A percentile compares a stretch with the other conserved stretches of the same genome.
These are phyloP conservation scores for Suillus cothurnatus DNA, from an alignment of 768 basidiomycete genomes.

Conservation along the genomic window DNA sequence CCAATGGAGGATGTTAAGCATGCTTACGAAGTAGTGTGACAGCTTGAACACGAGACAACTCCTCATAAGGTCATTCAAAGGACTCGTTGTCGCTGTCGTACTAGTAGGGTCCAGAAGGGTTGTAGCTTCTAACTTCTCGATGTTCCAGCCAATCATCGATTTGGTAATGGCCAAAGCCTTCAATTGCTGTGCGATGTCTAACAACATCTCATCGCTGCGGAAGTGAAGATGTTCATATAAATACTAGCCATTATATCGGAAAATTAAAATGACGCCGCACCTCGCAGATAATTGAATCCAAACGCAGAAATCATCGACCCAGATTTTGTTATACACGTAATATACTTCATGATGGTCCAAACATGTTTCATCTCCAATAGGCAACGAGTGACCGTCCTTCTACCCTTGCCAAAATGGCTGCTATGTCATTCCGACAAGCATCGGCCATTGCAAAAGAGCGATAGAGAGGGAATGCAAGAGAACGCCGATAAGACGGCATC, in stretches of 20 bases:
- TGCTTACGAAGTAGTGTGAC: background rate
- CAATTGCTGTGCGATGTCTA: slow-evolving; percentile 47
- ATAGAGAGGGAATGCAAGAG: slow-evolving; percentile 76
- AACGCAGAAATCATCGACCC: slow-evolving; percentile 84
- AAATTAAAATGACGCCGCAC: slow-evolving; percentile 41
- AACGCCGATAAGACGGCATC: slow-evolving; percentile 69
- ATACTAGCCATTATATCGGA: background rate
- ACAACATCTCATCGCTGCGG: slow-evolving; percentile 58
- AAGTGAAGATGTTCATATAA: slow-evolving; percentile 8
- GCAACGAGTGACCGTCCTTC: slow-evolving; percentile 61
- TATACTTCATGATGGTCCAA: slow-evolving; percentile 85
- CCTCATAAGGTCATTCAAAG: slow-evolving; percentile 32
- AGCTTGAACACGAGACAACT: background rate
- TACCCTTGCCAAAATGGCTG: slow-evolving; percentile 59
- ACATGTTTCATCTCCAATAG: slow-evolving; percentile 73
- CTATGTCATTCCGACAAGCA: slow-evolving; percentile 66
- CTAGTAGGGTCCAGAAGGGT: slow-evolving; percentile 40
- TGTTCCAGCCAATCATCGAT: slow-evolving; percentile 63
- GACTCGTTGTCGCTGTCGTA: slow-evolving; percentile 75
- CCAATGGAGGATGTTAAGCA: background rate
- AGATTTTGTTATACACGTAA: slow-evolving; percentile 86
- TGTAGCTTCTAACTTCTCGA: slow-evolving; percentile 66
- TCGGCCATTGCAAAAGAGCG: slow-evolving; percentile 78
- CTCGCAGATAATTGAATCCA: slow-evolving; percentile 74
- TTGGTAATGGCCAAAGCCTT: slow-evolving; percentile 50